Evolutionary conservation across 768 basidiomycete species (phyloP).

Genomic region (Psilocybe sp.): DNA sequence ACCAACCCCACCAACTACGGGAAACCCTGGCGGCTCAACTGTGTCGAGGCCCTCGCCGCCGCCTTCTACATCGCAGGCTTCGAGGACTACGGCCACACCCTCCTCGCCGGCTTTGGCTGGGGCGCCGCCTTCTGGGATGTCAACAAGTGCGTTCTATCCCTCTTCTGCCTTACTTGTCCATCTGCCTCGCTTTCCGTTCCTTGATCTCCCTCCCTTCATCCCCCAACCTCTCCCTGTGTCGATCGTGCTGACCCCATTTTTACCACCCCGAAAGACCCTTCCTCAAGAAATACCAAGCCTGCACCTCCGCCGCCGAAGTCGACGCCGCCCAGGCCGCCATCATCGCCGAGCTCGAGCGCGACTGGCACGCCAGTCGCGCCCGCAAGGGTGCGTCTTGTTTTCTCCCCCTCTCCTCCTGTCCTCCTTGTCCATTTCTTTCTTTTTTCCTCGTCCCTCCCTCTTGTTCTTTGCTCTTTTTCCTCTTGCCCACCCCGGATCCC

Average conservation of each 20-base stretch:
- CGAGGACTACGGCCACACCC: conserved; percentile 69
- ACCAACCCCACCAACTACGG: conserved; percentile 98
- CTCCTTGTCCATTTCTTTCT: no score
- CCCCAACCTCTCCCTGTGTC: no score
- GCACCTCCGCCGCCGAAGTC: conserved; percentile 60
- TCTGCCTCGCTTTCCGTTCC: not conserved
- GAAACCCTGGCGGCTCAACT: conserved; percentile 94
- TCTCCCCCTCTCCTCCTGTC: no score
- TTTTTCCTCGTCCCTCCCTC: no score
- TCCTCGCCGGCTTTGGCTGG: conserved; percentile 88
- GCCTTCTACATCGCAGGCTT: conserved; percentile 94
- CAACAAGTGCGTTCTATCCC: conserved; percentile 55
- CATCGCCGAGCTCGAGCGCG: conserved; percentile 64
- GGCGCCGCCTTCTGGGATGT: conserved; percentile 84
- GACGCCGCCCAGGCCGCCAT: conserved; percentile 60
- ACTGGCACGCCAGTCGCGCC: conserved; percentile 55
- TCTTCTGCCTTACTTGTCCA: no score
- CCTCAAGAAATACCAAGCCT: conserved; percentile 75
- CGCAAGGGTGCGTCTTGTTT: conserved; percentile 38
- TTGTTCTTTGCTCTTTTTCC: not conserved
- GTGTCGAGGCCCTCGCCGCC: conserved; percentile 92
- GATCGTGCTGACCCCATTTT: not conserved
- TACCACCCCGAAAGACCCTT: conserved; percentile 41
- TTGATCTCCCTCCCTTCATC: no score
- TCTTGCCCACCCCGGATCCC: no score